Base-by-base conservation (phyloP, 495 filamentous ascomycete genomes). In the Acidiella bohemica region DNA sequence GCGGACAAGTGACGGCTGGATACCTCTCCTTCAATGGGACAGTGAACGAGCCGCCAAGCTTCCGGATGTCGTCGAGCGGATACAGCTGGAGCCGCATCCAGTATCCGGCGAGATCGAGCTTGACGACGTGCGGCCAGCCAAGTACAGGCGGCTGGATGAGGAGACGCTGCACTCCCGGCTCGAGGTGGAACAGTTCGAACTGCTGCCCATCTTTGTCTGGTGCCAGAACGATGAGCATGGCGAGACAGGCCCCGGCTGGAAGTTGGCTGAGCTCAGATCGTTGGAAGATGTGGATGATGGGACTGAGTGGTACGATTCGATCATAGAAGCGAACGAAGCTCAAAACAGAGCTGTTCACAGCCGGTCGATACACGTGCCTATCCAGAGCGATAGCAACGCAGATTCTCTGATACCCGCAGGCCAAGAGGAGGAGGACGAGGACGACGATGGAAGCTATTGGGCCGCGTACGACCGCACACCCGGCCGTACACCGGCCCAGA, bases 401-500 rank as follows among this genome's bases (percentile, higher is more conserved):
- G 20, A 37, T 41, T 6, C 31, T 44, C n/a, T 45, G 17, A 28
- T 11, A 24, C 5, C 25, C 25, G 32, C 27, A 47, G 47, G 47
- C 12, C 28, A 49, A 12, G 78, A 80, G 0, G 79, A 45, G 10
- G 52, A 83, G 14, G 84, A 92, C 0, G 79, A 44, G 11, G 53
- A 83, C 13, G 84, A 92, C 21, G 86, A 94, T 43, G 86, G 86
- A 46, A 81, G 76, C 50, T 97, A 96, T 59, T 97, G 90, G 90
- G 84, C 78, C 21, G 78, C 78, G 46, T 97, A 97, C 56, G 90
- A 95, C 64, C 73, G 76, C 7, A 90, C 84, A 9, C 82, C 83
- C 1, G 73, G 73, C 39, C 68, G 74, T 24, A 88, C 85, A 14
- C 88, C 88, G 5, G 74, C 75, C 0, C 59, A 63, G 0, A 77